These are phyloP conservation scores for Paramecium tetraurelia DNA, from an alignment of 73 alveolate species.

Conservation along the genomic window DNA sequence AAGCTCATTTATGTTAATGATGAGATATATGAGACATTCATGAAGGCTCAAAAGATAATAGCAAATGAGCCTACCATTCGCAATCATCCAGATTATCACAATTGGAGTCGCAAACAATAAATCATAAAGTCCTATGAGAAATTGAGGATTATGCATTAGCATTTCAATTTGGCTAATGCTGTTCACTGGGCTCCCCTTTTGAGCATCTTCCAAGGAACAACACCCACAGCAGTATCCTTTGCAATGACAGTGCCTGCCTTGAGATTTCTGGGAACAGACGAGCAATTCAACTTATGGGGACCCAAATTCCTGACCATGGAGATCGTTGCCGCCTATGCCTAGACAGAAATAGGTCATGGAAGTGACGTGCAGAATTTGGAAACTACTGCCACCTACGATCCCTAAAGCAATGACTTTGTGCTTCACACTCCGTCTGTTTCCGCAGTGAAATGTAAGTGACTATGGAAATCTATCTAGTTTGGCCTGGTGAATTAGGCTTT, in stretches of 20 bases:
- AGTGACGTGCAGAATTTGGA: conserved; percentile 78
- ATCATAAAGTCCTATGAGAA: background rate
- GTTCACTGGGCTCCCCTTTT: background rate
- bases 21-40: background rate
- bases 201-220: background rate
- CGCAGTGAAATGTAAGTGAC: conserved; percentile 67
- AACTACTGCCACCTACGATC: conserved; percentile 78
- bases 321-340: conserved; percentile 76
- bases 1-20: background rate
- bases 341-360: conserved; percentile 90
- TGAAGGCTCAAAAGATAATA: background rate
- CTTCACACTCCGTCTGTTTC: conserved; percentile 74
- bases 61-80: background rate
- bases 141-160: background rate
- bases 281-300: conserved; percentile 37
- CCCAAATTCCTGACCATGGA: conserved; percentile 43
- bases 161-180: background rate
- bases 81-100: background rate
- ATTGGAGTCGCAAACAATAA: background rate
- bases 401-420: conserved; percentile 71
- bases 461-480: background rate
- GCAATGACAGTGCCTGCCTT: conserved; percentile 58
- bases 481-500: conserved; percentile 90
- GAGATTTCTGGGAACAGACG: conserved; percentile 54
- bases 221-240: conserved; percentile 28